phyloP scores from a whole-genome alignment of 257 asterid species.

The Mitragyna speciosa region DNA sequence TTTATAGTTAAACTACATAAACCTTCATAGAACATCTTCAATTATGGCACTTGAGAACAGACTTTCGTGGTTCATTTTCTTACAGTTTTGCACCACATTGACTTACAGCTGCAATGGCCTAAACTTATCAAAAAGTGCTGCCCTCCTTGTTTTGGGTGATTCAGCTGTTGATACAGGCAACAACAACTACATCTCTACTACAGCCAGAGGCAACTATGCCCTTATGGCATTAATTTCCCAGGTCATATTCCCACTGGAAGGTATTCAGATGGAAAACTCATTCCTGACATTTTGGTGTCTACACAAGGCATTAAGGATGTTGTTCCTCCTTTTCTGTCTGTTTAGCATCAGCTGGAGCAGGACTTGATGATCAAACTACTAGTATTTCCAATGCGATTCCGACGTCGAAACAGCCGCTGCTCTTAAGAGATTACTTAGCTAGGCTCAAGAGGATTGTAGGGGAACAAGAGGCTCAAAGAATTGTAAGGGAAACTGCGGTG shows the following conservation, averaged over 20 bases:
- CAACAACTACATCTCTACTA: constrained; percentile 59
- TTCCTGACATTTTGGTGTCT: constrained; percentile 65
- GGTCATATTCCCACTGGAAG: constrained; percentile 63
- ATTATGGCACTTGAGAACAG: too few relatives aligned
- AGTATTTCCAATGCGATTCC: constrained; percentile 46
- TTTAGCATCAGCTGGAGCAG: constrained; percentile 87
- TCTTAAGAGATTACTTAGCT: constrained; percentile 37
- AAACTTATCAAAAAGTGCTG: too few relatives aligned
- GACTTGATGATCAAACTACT: constrained; percentile 67
- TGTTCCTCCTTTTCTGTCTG: constrained; percentile 69
- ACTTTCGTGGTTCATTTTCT: too few relatives aligned
- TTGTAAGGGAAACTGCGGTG: constrained; percentile 43
- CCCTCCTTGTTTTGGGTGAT: constrained; percentile 46
- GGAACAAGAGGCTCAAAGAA: constrained; percentile 31
- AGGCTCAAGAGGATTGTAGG: constrained; percentile 47
- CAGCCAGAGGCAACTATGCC: constrained; percentile 51
- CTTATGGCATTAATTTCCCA: constrained; percentile 57
- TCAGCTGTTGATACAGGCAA: constrained; percentile 74
- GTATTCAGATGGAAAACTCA: constrained; percentile 69
- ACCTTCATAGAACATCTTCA: too few relatives aligned
- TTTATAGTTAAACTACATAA: too few relatives aligned
- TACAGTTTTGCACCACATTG: too few relatives aligned
- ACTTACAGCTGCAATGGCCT: too few relatives aligned
- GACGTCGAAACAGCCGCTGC: constrained; percentile 29
- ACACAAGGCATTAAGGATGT: constrained; percentile 54